A percentile compares a stretch with the other conserved stretches of the same genome.
Evolutionary conservation across 108 stramenopile species (phyloP).

Genomic region (Pseudonitzschia multiseries): DNA sequence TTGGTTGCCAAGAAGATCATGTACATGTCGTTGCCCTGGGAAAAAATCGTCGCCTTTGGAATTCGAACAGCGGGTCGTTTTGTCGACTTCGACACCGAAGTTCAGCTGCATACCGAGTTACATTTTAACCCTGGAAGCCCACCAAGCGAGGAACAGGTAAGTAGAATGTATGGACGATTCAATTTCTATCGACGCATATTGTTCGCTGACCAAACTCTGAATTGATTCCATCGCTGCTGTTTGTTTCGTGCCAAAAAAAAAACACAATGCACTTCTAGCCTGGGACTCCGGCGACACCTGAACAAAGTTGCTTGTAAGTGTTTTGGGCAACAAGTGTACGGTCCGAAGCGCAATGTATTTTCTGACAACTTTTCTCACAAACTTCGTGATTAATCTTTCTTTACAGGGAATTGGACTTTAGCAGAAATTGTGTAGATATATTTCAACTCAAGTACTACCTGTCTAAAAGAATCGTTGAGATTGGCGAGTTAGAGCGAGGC

Average conservation of each 20-base stretch:
- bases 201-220: too few species aligned
- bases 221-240: too few species aligned
- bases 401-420: conserved; percentile 65
- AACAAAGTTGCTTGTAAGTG: too few species aligned
- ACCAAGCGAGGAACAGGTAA: conserved; percentile 6
- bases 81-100: conserved; percentile 61
- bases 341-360: too few species aligned
- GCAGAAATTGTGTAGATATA: conserved; percentile 67
- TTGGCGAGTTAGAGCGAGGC: not conserved
- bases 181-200: too few species aligned
- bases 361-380: too few species aligned
- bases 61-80: conserved; percentile 58
- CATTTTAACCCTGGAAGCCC: conserved; percentile 6
- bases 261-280: too few species aligned
- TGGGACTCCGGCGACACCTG: too few species aligned
- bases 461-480: conserved; percentile 32
- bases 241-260: too few species aligned
- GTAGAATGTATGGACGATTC: too few species aligned
- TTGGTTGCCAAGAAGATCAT: conserved; percentile 47
- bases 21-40: conserved; percentile 55
- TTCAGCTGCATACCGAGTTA: conserved; percentile 40
- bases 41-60: conserved; percentile 47
- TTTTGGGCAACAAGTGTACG: too few species aligned
- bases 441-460: conserved; percentile 56
- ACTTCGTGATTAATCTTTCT: not conserved